Evolutionary conservation across 108 stramenopile species (phyloP).

Genomic region (Pseudonitzschia multiseries): DNA sequence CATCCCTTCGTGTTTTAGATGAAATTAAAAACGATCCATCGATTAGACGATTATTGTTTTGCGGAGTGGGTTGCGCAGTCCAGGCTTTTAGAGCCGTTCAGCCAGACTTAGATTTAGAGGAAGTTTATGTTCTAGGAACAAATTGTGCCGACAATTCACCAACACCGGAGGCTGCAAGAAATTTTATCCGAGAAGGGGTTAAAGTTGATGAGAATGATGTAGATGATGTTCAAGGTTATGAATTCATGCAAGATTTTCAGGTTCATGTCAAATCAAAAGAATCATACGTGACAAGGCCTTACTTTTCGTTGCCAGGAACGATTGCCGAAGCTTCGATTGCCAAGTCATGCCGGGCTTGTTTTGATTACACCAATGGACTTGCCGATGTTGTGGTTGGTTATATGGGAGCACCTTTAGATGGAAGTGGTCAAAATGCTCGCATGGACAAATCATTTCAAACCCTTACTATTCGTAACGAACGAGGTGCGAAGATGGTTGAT

Average conservation of each 20-base stretch:
- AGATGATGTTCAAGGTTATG: constrained; percentile 52
- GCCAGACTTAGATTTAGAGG: constrained; percentile 51
- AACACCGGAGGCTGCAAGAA: constrained; percentile 68
- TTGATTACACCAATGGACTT: constrained; percentile 84
- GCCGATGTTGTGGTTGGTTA: constrained; percentile 87
- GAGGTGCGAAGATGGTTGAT: constrained; percentile 64
- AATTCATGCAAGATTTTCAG: constrained; percentile 86
- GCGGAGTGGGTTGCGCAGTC: constrained; percentile 82
- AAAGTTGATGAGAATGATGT: constrained; percentile 9
- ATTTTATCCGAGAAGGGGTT: constrained; percentile 62
- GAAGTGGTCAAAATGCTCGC: background rate
- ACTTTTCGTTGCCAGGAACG: constrained; percentile 77
- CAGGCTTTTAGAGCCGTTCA: constrained; percentile 82
- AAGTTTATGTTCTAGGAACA: constrained; percentile 80
- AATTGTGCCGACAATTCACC: constrained; percentile 84
- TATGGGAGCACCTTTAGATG: constrained; percentile 56
- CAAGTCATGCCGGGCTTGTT: constrained; percentile 72
- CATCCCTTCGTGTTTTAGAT: constrained; percentile 70
- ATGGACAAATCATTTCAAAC: constrained; percentile 51
- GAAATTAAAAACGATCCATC: constrained; percentile 54
- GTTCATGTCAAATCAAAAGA: constrained; percentile 75
- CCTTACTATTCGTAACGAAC: constrained; percentile 67
- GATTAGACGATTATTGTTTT: constrained; percentile 69
- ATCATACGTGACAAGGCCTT: constrained; percentile 65
- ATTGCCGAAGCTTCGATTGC: constrained; percentile 79